phyloP scores from a whole-genome alignment of 2,329 filamentous ascomycete genomes.

The Nakataea oryzae region DNA sequence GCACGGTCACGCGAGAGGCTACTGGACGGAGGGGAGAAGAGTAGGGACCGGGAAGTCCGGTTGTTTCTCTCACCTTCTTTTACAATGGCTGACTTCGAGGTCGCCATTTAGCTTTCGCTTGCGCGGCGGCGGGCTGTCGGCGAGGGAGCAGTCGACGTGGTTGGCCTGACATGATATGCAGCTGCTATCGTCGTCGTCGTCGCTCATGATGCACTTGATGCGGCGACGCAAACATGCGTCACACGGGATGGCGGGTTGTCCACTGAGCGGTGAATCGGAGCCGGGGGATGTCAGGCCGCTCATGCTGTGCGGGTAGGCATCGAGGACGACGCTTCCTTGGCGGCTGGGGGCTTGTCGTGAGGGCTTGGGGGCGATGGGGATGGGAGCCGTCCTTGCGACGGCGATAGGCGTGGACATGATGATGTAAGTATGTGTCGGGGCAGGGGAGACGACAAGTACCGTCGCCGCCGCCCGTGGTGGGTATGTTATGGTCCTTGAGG shows the following conservation, averaged over 20 bases:
- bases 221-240: constrained; percentile 67
- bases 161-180: constrained; percentile 72
- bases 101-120: constrained; percentile 69
- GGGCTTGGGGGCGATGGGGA: constrained; percentile 55
- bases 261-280: constrained; percentile 31
- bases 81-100: constrained; percentile 49
- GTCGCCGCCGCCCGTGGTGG: not conserved
- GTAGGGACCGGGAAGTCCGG: not conserved
- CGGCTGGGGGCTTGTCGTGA: constrained; percentile 29
- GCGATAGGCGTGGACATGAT: constrained; percentile 41
- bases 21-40: not conserved
- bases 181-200: constrained; percentile 54
- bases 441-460: not conserved
- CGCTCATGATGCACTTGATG: constrained; percentile 62
- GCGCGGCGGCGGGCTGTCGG: constrained; percentile 64
- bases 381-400: constrained; percentile 51
- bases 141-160: constrained; percentile 69
- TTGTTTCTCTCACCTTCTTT: constrained; percentile 48
- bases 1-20: not conserved
- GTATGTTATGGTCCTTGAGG: not conserved
- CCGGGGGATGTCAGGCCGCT: constrained; percentile 42
- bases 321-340: constrained; percentile 37
- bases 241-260: constrained; percentile 44
- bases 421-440: constrained; percentile 16
- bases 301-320: constrained; percentile 38